These are phyloP conservation scores for Trichosporon ovoides DNA, from an alignment of 1,284 basidiomycete species.

Conservation along the genomic window DNA sequence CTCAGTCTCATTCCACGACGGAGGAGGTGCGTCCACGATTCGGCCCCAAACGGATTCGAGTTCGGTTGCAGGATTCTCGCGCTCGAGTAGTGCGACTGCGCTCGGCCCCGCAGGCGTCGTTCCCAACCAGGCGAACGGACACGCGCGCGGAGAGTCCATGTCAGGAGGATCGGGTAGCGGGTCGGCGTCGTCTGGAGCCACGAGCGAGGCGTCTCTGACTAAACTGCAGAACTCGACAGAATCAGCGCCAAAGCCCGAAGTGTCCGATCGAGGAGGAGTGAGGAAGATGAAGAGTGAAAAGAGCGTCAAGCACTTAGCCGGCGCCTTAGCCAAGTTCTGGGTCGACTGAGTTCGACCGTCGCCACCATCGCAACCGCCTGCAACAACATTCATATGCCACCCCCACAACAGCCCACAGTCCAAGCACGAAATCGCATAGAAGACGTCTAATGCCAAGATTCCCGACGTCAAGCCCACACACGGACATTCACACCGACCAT, in stretches of 20 bases:
- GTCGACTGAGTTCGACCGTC: constrained; percentile 31
- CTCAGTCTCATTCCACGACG: constrained; percentile 21
- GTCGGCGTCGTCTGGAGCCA: constrained; percentile 13
- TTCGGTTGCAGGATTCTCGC: constrained; percentile 13
- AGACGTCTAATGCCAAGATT: too few relatives aligned
- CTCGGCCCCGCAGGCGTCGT: constrained; percentile 6
- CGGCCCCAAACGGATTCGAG: constrained; percentile 15
- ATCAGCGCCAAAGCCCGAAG: background rate
- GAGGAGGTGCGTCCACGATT: constrained; percentile 11
- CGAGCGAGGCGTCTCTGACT: constrained; percentile 3
- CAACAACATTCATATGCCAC: too few relatives aligned
- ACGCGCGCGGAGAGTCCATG: background rate
- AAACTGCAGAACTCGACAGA: background rate
- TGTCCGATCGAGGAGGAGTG: constrained; percentile 15
- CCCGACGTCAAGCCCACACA: too few relatives aligned
- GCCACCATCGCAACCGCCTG: too few relatives aligned
- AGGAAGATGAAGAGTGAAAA: constrained; percentile 32
- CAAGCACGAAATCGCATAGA: too few relatives aligned
- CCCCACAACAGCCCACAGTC: too few relatives aligned
- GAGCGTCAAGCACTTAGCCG: constrained; percentile 37
- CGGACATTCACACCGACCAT: too few relatives aligned
- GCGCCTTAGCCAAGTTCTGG: constrained; percentile 42
- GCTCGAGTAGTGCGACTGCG: constrained; percentile 17
- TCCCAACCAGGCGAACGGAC: background rate
- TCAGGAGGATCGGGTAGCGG: constrained; percentile 15